Percentiles rank a stretch among this genome's conserved stretches.
Evolutionary conservation across 2,329 filamentous ascomycete genomes (phyloP).

Genomic region (Verticillium isaacii): DNA sequence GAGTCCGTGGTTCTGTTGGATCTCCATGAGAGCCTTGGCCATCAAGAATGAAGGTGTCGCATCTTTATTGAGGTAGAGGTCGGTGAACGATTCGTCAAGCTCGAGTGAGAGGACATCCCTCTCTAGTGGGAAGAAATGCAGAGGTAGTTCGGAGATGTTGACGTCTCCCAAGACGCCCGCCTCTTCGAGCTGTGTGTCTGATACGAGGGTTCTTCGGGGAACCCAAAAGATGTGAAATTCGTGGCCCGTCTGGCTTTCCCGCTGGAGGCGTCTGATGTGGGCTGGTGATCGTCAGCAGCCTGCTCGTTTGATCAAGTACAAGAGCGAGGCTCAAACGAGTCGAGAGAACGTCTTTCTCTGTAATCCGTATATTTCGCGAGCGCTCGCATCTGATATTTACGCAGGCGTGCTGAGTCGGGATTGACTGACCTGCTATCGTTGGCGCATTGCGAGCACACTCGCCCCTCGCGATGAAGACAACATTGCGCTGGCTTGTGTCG

Average conservation of each 20-base stretch:
- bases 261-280: conserved; percentile 85
- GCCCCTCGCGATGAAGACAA: conserved; percentile 87
- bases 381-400: conserved; percentile 8
- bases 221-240: conserved; percentile 98
- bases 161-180: conserved; percentile 90
- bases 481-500: conserved; percentile 89
- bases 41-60: conserved; percentile 85
- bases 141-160: conserved; percentile 78
- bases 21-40: conserved; percentile 87
- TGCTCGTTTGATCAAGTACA: conserved; percentile 42
- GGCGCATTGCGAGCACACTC: conserved; percentile 83
- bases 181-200: conserved; percentile 87
- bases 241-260: conserved; percentile 84
- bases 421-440: conserved; percentile 70
- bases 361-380: background rate
- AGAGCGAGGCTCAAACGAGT: conserved; percentile 47
- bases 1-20: conserved; percentile 86
- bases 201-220: conserved; percentile 84
- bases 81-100: conserved; percentile 78
- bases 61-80: conserved; percentile 87
- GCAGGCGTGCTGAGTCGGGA: background rate
- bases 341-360: conserved; percentile 14
- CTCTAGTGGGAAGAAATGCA: conserved; percentile 89
- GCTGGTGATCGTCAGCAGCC: conserved; percentile 44
- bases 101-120: conserved; percentile 89